Evolutionary conservation across 306 rosid species (phyloP).

Genomic region (Cucumis melo): DNA sequence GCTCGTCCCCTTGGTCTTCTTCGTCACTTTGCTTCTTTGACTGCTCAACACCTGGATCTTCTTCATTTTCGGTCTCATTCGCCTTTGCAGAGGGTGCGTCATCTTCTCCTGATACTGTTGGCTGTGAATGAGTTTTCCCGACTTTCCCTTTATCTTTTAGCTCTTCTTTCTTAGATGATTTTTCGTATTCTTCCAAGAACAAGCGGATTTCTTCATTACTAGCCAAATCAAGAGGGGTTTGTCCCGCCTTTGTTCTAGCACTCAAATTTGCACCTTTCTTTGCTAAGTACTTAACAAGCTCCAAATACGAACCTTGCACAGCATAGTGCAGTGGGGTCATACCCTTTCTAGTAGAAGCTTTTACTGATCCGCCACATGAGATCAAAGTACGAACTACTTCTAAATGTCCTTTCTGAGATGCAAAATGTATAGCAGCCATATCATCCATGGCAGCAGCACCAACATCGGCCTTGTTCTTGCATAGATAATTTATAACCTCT

Average conservation of each 20-base stretch:
- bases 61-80: conserved; percentile 21
- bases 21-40: conserved; percentile 48
- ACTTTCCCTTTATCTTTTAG: conserved; percentile 20
- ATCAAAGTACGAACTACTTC: conserved; percentile 44
- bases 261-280: conserved; percentile 62
- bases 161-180: conserved; percentile 28
- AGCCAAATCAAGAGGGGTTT: conserved; percentile 69
- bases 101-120: conserved; percentile 21
- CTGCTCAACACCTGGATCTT: conserved; percentile 17
- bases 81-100: conserved; percentile 21
- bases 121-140: conserved; percentile 29
- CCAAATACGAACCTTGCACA: conserved; percentile 66
- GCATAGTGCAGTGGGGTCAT: conserved; percentile 71
- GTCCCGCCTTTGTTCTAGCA: conserved; percentile 63
- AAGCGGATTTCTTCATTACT: conserved; percentile 44
- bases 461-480: conserved; percentile 79
- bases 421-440: conserved; percentile 92
- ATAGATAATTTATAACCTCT: conserved; percentile 56
- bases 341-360: conserved; percentile 75
- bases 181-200: conserved; percentile 45
- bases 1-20: conserved; percentile 20
- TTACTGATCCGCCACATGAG: conserved; percentile 50
- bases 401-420: conserved; percentile 84
- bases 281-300: conserved; percentile 71
- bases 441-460: conserved; percentile 96